A percentile compares a stretch with the other conserved stretches of the same genome.
phyloP scores from a whole-genome alignment of 148 eudicot genomes.

The Oxyria digyna region DNA sequence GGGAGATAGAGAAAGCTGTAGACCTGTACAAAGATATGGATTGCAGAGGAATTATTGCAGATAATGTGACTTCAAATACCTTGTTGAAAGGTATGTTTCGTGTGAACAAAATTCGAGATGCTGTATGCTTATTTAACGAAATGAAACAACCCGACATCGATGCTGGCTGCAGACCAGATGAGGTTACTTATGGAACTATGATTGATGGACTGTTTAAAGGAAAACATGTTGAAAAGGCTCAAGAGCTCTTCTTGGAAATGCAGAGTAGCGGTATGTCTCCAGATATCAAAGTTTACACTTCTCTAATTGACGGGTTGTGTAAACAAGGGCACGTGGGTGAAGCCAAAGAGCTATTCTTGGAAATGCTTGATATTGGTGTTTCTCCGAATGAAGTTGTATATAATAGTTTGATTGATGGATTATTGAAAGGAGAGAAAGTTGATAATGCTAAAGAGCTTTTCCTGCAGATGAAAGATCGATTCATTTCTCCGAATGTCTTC shows the following conservation, averaged over 20 bases:
- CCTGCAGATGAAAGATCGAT: background rate
- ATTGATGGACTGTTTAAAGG: conserved; percentile 18
- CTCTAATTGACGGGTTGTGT: conserved; percentile 21
- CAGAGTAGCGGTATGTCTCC: background rate
- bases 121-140: conserved; percentile 5
- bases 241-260: background rate
- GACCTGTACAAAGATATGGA: conserved; percentile 16
- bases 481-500: background rate
- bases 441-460: background rate
- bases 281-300: background rate
- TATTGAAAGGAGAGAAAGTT: background rate
- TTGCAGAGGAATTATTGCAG: conserved; percentile 7
- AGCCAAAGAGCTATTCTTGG: conserved; percentile 13
- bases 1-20: conserved; percentile 15
- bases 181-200: conserved; percentile 15
- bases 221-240: conserved; percentile 10
- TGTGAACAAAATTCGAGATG: conserved; percentile 13
- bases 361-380: conserved; percentile 15
- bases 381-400: conserved; percentile 15
- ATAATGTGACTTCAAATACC: conserved; percentile 10
- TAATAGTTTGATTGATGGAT: conserved; percentile 17
- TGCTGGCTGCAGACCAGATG: conserved; percentile 1
- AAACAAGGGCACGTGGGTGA: conserved; percentile 8
- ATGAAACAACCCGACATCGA: conserved; percentile 12
- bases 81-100: conserved; percentile 18